Percentiles rank a stretch among this genome's conserved stretches.
Evolutionary conservation across 2,329 filamentous ascomycete species (phyloP).

Genomic region (Chaetomium sp.): DNA sequence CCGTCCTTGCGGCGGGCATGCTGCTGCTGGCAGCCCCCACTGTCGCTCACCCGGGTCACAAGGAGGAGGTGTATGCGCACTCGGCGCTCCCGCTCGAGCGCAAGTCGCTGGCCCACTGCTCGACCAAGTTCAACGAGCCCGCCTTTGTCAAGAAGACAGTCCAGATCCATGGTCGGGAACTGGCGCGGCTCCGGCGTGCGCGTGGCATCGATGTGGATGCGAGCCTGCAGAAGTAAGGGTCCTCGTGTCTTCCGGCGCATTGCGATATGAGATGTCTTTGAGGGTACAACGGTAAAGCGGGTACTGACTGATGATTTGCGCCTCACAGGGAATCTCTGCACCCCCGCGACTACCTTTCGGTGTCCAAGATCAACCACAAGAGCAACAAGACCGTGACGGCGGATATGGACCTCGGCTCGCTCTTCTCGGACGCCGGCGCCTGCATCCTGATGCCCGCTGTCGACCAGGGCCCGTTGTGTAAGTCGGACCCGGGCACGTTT

Average conservation of each 20-base stretch:
- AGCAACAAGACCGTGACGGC: conserved; percentile 27
- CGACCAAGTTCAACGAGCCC: conserved; percentile 21
- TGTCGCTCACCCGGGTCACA: conserved; percentile 25
- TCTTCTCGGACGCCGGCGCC: conserved; percentile 34
- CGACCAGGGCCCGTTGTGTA: conserved; percentile 43
- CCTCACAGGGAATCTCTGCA: conserved; percentile 18
- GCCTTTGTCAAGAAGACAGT: conserved; percentile 26
- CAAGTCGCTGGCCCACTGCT: conserved; percentile 27
- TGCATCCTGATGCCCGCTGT: conserved; percentile 42
- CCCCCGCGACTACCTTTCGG: conserved; percentile 28
- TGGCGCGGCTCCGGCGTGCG: conserved; percentile 22
- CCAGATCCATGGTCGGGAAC: conserved; percentile 26
- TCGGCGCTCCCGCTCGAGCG: conserved; percentile 22
- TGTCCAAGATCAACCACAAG: conserved; percentile 28
- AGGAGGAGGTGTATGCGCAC: conserved; percentile 23
- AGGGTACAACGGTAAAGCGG: background rate
- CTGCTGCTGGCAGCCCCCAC: conserved; percentile 22
- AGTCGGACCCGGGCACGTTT: conserved; percentile 1
- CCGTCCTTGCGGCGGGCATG: no score
- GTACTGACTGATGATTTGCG: background rate
- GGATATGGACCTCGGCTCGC: conserved; percentile 27
- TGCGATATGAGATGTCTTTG: background rate
- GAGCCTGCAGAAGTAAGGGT: conserved; percentile 7
- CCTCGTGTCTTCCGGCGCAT: no score
- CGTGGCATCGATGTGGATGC: conserved; percentile 20